phyloP scores from a whole-genome alignment of 192 early-diverging fungal species.

The Coemansia sp. region DNA sequence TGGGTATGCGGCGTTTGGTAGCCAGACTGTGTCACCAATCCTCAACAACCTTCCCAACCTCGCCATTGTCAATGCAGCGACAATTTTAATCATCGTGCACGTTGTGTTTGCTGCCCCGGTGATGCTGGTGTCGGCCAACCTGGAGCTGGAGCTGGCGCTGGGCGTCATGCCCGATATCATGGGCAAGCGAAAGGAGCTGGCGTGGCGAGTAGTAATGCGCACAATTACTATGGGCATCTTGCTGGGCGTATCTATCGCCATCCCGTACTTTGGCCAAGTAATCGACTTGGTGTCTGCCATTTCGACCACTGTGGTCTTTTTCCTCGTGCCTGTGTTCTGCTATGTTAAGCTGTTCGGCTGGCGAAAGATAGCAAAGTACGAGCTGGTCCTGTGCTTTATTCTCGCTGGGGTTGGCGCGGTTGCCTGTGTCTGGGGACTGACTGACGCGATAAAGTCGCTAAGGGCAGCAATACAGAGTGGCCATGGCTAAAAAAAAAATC shows the following conservation, averaged over 20 bases:
- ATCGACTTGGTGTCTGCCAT: slow-evolving; percentile 79
- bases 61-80: slow-evolving; percentile 59
- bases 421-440: slow-evolving; percentile 48
- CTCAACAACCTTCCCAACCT: slow-evolving; percentile 67
- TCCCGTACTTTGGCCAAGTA: slow-evolving; percentile 81
- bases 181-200: slow-evolving; percentile 55
- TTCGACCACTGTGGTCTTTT: slow-evolving; percentile 76
- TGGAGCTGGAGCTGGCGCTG: slow-evolving; percentile 70
- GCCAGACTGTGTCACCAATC: slow-evolving; percentile 66
- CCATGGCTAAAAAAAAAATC: slow-evolving; percentile 15
- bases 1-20: slow-evolving; percentile 75
- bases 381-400: slow-evolving; percentile 36
- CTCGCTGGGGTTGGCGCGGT: slow-evolving; percentile 32
- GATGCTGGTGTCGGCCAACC: slow-evolving; percentile 68
- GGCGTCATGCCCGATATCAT: slow-evolving; percentile 60
- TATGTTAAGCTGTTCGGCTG: slow-evolving; percentile 74
- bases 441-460: slow-evolving; percentile 43
- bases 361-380: slow-evolving; percentile 42
- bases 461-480: slow-evolving; percentile 23
- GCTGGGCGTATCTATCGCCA: slow-evolving; percentile 61
- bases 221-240: slow-evolving; percentile 60
- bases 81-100: slow-evolving; percentile 75
- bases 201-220: slow-evolving; percentile 59
- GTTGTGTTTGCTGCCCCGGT: slow-evolving; percentile 81
- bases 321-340: slow-evolving; percentile 77